Evolutionary conservation across 1,139 yeast genomes (phyloP).

Genomic region (Candida albicans): DNA sequence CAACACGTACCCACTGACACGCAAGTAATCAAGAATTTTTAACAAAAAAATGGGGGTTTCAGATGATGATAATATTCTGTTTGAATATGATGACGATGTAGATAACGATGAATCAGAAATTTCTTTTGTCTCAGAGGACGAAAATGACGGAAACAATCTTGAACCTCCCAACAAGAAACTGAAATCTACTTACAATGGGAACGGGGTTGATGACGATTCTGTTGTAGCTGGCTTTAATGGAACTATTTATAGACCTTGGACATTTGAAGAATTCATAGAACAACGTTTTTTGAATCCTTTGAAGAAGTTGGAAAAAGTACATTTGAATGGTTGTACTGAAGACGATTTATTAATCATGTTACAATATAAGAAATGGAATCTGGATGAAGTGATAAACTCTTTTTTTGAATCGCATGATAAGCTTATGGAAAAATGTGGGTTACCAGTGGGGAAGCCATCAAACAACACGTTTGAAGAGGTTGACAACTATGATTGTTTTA

Average conservation of each 20-base stretch:
- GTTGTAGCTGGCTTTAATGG: conserved; percentile 15
- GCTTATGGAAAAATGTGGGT: conserved; percentile 51
- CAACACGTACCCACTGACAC: no score
- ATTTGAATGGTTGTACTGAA: conserved; percentile 32
- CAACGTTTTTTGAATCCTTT: conserved; percentile 20
- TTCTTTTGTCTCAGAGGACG: conserved; percentile 15
- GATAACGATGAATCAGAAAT: conserved; percentile 15
- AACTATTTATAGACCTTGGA: conserved; percentile 29
- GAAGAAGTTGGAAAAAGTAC: conserved; percentile 21
- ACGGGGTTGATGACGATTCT: conserved; percentile 8
- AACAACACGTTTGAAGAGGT: conserved; percentile 21
- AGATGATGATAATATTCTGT: conserved; percentile 16
- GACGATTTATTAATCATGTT: conserved; percentile 53
- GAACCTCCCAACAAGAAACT: not conserved
- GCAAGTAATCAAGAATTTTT: not conserved
- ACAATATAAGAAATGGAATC: conserved; percentile 69
- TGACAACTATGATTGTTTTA: conserved; percentile 50
- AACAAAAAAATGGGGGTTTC: conserved; percentile 17
- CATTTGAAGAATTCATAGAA: conserved; percentile 25
- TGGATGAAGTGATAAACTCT: conserved; percentile 66
- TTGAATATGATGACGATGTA: conserved; percentile 26
- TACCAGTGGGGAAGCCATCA: conserved; percentile 24
- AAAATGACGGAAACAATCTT: conserved; percentile 8
- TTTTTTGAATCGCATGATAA: conserved; percentile 56
- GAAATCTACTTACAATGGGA: conserved; percentile 10